Evolutionary conservation across 148 eudicot genomes (phyloP).

Genomic region (Rhododendron williamsianum): DNA sequence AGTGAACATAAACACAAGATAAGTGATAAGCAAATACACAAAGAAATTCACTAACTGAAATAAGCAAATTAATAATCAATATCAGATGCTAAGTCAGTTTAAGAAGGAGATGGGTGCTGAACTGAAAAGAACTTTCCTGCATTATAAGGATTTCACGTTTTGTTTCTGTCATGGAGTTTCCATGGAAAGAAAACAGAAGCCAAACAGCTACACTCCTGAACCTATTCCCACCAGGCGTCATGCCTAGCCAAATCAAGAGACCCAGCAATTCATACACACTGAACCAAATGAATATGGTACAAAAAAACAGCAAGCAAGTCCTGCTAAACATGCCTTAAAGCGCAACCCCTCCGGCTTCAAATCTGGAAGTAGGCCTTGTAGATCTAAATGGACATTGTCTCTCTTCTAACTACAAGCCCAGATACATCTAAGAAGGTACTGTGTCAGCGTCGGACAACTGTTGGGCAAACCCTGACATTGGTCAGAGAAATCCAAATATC

Average conservation of each 20-base stretch:
- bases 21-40: neutral
- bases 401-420: neutral
- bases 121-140: neutral
- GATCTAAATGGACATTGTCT: neutral
- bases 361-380: neutral
- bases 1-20: neutral
- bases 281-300: neutral
- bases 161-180: neutral
- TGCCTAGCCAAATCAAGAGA: neutral
- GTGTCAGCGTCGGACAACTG: neutral
- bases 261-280: neutral
- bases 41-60: neutral
- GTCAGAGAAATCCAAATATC: neutral
- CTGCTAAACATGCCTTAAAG: neutral
- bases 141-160: neutral
- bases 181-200: conserved; percentile 1
- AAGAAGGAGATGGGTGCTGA: neutral
- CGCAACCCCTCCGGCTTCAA: neutral
- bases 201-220: neutral
- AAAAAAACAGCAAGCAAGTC: neutral
- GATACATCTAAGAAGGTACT: neutral
- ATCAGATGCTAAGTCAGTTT: neutral
- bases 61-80: neutral
- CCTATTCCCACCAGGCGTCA: neutral
- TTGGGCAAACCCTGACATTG: neutral